A percentile compares a stretch with the other conserved stretches of the same genome.
Evolutionary conservation across 305 asterid species (phyloP).

Genomic region (Stenogyne calaminthoides): DNA sequence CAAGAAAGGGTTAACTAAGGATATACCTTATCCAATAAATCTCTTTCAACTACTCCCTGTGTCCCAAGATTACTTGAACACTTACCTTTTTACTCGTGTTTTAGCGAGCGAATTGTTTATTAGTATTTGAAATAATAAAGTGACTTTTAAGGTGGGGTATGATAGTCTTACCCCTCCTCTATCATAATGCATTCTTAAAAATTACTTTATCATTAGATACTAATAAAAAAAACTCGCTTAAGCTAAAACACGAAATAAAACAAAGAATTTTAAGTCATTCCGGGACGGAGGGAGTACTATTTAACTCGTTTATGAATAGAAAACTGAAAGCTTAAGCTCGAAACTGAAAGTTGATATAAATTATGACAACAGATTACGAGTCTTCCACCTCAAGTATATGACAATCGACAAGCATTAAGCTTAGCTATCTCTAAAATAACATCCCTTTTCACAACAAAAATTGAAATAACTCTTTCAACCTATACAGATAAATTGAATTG

Average conservation of each 20-base stretch:
- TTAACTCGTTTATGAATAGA: background rate
- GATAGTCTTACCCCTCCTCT: too few species aligned
- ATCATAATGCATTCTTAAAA: too few species aligned
- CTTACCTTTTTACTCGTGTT: too few species aligned
- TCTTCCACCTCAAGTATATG: conserved; percentile 4
- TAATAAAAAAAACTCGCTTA: too few species aligned
- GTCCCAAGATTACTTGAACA: too few species aligned
- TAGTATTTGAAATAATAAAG: too few species aligned
- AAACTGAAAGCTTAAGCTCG: background rate
- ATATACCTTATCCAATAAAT: background rate
- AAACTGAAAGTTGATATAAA: background rate
- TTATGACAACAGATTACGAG: conserved; percentile 2
- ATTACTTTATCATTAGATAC: too few species aligned
- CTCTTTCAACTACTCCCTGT: background rate
- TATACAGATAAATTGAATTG: background rate
- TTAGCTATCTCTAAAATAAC: background rate
- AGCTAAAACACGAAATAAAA: too few species aligned
- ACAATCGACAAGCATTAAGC: background rate
- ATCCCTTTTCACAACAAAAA: background rate
- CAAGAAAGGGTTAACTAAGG: background rate
- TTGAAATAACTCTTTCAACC: background rate
- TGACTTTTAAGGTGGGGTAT: too few species aligned
- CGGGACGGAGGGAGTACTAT: too few species aligned
- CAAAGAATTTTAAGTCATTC: too few species aligned
- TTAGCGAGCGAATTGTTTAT: too few species aligned